Evolutionary conservation across 2,329 filamentous ascomycete species (phyloP), one percentile per base, ranked within the genome.

Genomic region (Chrysoporthe puriensis): DNA sequence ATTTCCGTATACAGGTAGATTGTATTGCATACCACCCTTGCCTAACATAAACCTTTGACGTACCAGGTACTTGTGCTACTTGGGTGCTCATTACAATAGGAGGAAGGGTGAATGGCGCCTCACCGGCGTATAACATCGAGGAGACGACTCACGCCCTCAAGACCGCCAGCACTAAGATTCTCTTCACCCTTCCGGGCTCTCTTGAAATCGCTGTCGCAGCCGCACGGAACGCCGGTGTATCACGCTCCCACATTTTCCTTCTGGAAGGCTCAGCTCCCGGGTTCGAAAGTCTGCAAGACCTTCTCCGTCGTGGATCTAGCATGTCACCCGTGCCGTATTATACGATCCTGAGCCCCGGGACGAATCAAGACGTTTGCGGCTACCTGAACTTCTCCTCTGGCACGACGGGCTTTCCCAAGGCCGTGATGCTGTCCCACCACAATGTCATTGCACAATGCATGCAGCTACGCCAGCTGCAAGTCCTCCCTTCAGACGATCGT

Each of bases 81-180:
- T n/a, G n/a, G n/a, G n/a, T n/a, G n/a, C n/a, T n/a, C n/a, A n/a
- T n/a, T n/a, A n/a, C n/a, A n/a, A 69, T 80, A 76, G 78, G 80
- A 0, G 87, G 85, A 9, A 81, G 85, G 42, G 83, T 90, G 4
- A 85, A 82, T 2, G 87, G 88, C 3, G 87, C 87, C 0, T 85
- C 81, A 26, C 88, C 87, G 0, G 87, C 86, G 0, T 90, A 89
- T 74, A 88, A 86, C 64, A 79, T 85, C 13, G 87, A 89, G 62
- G 88, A 90, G 70, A 90, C 90, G 87, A 84, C 81, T 1, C 88
- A 88, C 74, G 86, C 87, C 0, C 76, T 90, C 6, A 83, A 85
- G 71, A 88, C 82, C 1, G 85, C 82, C 0, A 78, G 85, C 50
- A 84, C 86, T 1, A 87, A 84, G 70, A 85, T 86, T 68, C 73